Conservation (phyloP, 2,329 filamentous ascomycete species). For the Ilyonectria mors-panacis region DNA sequence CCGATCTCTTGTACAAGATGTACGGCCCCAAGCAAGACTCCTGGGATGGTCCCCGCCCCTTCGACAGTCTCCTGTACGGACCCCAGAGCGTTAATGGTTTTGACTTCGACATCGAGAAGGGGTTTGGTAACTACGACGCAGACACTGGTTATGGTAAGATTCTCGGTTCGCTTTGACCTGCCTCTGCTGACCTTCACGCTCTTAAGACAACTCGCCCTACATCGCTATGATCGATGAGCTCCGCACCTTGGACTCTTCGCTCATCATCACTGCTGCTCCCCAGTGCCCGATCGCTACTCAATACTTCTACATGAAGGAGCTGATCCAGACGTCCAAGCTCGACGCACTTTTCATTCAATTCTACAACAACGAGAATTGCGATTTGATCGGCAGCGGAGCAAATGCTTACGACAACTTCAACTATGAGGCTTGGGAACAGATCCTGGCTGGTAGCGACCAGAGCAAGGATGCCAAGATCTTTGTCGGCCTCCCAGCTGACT, state of each 20-base stretch:
- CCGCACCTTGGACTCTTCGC: conserved; percentile 48
- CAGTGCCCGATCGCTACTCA: conserved; percentile 56
- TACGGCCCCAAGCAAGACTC: conserved; percentile 55
- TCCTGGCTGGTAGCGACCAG: conserved; percentile 51
- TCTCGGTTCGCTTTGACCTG: neutral
- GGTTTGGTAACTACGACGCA: conserved; percentile 36
- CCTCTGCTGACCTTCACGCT: conserved; percentile 3
- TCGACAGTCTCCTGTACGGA: conserved; percentile 51
- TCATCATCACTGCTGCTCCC: conserved; percentile 61
- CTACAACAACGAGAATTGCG: conserved; percentile 63
- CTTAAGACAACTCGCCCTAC: conserved; percentile 53
- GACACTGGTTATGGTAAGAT: conserved; percentile 47
- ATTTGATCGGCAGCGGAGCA: conserved; percentile 50
- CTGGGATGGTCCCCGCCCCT: conserved; percentile 56
- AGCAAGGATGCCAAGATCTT: conserved; percentile 62
- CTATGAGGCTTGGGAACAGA: conserved; percentile 59
- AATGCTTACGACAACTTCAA: conserved; percentile 56
- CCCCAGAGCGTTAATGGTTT: conserved; percentile 57
- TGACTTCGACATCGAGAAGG: conserved; percentile 59
- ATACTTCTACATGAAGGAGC: conserved; percentile 53
- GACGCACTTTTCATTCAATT: conserved; percentile 64
- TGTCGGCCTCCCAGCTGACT: conserved; percentile 59
- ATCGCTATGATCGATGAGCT: conserved; percentile 57
- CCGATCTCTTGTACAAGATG: conserved; percentile 55
- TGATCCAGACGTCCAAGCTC: conserved; percentile 59